Evolutionary conservation across 2,329 filamentous ascomycete genomes (phyloP).

Genomic region (Fonsecaea multimorphosa): DNA sequence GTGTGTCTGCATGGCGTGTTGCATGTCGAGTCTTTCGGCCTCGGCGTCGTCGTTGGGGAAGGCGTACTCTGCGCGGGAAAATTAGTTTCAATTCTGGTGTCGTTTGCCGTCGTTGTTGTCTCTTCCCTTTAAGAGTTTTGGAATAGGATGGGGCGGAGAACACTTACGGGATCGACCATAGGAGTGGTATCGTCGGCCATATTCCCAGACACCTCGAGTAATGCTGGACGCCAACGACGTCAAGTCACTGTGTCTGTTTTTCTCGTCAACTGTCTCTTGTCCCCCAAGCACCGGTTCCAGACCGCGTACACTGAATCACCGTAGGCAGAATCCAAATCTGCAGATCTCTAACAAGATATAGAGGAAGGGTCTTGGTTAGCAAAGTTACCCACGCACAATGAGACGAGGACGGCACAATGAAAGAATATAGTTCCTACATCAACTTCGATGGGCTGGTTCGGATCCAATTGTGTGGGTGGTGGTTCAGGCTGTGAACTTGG

Average conservation of each 20-base stretch:
- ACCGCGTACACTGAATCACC: slow-evolving; percentile 22
- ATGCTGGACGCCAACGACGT: slow-evolving; percentile 25
- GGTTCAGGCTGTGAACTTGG: background rate
- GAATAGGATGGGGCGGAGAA: no score
- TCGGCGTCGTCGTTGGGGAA: slow-evolving; percentile 52
- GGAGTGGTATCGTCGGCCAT: slow-evolving; percentile 29
- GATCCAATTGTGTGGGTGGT: background rate
- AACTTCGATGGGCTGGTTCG: slow-evolving; percentile 16
- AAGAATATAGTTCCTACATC: slow-evolving; percentile 23
- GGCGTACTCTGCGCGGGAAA: slow-evolving; percentile 11
- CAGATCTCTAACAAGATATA: slow-evolving; percentile 1
- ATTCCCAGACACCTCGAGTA: slow-evolving; percentile 24
- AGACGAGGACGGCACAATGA: background rate
- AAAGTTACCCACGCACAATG: background rate
- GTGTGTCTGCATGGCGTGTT: slow-evolving; percentile 41
- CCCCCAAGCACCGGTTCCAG: background rate
- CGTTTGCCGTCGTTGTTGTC: no score
- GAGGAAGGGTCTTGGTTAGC: slow-evolving; percentile 3
- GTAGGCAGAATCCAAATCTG: slow-evolving; percentile 26
- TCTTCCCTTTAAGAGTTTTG: no score
- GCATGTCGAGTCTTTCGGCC: slow-evolving; percentile 44
- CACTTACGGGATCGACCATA: slow-evolving; percentile 20
- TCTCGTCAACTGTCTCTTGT: background rate
- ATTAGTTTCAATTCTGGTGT: background rate
- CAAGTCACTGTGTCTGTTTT: slow-evolving; percentile 20